phyloP scores from a whole-genome alignment of 1,139 yeast genomes.

The Sugiyamaella japonica region DNA sequence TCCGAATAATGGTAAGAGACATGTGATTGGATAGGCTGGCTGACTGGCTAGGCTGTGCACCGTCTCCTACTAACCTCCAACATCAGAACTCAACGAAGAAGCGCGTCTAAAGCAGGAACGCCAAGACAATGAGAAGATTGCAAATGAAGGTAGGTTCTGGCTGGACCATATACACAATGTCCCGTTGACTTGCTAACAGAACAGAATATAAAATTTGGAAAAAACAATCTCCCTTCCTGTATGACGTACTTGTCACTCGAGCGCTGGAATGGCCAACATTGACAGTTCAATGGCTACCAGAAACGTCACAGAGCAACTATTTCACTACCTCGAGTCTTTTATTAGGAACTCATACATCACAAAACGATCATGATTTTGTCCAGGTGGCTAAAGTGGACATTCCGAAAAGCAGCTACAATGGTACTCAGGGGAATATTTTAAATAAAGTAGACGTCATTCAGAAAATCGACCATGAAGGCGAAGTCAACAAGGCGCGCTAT shows the following conservation, averaged over 20 bases:
- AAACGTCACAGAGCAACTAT: slow-evolving; percentile 19
- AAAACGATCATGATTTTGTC: slow-evolving; percentile 69
- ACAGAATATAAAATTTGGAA: slow-evolving; percentile 59
- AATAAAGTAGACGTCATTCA: slow-evolving; percentile 55
- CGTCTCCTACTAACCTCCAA: background rate
- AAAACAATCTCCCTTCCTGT: slow-evolving; percentile 81
- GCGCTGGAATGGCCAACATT: slow-evolving; percentile 59
- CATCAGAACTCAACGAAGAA: slow-evolving; percentile 10
- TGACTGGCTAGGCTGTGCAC: background rate
- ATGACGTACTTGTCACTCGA: slow-evolving; percentile 70
- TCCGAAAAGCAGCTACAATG: slow-evolving; percentile 47
- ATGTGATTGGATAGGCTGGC: background rate
- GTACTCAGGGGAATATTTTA: slow-evolving; percentile 28
- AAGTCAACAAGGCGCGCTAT: slow-evolving; percentile 75
- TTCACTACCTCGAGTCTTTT: slow-evolving; percentile 46
- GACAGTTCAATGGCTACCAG: slow-evolving; percentile 46
- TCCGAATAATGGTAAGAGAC: slow-evolving; percentile 5
- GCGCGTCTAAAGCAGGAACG: slow-evolving; percentile 44
- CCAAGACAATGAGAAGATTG: slow-evolving; percentile 49
- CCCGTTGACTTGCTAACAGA: slow-evolving; percentile 9
- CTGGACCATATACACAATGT: too few species aligned
- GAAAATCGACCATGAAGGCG: slow-evolving; percentile 47
- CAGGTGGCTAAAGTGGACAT: slow-evolving; percentile 73
- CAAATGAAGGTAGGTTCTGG: slow-evolving; percentile 44
- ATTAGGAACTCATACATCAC: slow-evolving; percentile 84